A percentile compares a stretch with the other conserved stretches of the same genome.
Conservation (phyloP, 306 rosid genomes). For the Ochetophila trinervis region DNA sequence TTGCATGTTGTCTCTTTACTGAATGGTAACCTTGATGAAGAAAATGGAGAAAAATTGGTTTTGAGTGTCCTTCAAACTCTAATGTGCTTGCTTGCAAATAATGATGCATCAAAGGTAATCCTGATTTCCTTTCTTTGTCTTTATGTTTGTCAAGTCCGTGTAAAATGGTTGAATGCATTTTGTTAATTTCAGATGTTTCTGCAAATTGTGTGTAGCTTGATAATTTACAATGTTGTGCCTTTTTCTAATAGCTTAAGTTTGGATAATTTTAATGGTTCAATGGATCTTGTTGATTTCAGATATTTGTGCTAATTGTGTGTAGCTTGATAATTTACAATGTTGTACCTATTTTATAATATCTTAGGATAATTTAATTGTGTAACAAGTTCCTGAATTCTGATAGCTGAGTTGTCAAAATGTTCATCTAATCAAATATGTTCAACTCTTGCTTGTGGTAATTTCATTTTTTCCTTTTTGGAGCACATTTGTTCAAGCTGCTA, state of each 20-base stretch:
- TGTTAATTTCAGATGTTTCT: neutral
- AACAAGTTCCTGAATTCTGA: neutral
- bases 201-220: neutral
- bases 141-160: neutral
- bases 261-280: neutral
- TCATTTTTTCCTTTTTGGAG: no score
- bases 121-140: neutral
- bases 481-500: no score
- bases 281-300: neutral
- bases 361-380: neutral
- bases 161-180: neutral
- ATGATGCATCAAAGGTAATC: conserved; percentile 83
- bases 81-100: conserved; percentile 76
- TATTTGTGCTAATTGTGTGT: neutral
- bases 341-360: conserved; percentile 16
- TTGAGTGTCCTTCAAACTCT: conserved; percentile 91
- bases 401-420: neutral
- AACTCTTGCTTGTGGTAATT: no score
- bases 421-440: no score
- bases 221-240: neutral
- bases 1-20: conserved; percentile 91
- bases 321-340: neutral
- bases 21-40: conserved; percentile 69
- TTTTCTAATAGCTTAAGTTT: conserved; percentile 10
- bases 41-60: conserved; percentile 66